Evolutionary conservation across 1,139 yeast genomes (phyloP).

Genomic region (Yamadazyma conglobata): DNA sequence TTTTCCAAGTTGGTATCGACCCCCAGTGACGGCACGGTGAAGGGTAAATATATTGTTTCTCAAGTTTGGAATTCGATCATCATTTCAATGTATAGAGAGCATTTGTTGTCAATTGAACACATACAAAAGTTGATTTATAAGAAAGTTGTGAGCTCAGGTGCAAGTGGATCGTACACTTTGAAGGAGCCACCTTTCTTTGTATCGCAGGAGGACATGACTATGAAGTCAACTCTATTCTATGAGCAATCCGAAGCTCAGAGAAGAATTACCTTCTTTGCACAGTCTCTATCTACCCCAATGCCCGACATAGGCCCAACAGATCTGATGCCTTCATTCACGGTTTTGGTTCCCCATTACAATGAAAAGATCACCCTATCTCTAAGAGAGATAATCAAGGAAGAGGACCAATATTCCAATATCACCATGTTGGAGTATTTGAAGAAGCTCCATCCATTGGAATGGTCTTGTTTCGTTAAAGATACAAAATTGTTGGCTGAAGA

Average conservation of each 20-base stretch:
- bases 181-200: conserved; percentile 49
- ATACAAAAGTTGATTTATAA: conserved; percentile 47
- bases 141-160: conserved; percentile 23
- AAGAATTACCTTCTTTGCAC: conserved; percentile 53
- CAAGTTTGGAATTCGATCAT: conserved; percentile 53
- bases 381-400: conserved; percentile 45
- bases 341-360: conserved; percentile 49
- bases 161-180: conserved; percentile 23
- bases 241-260: conserved; percentile 47
- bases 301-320: conserved; percentile 41
- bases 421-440: conserved; percentile 52
- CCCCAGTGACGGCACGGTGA: conserved; percentile 25
- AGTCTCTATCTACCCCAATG: conserved; percentile 51
- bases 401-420: conserved; percentile 46
- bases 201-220: conserved; percentile 48
- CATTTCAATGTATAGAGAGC: conserved; percentile 57
- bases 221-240: conserved; percentile 30
- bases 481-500: conserved; percentile 48
- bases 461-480: conserved; percentile 51
- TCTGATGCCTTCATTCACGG: conserved; percentile 50
- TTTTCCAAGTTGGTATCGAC: conserved; percentile 41
- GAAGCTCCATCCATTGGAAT: conserved; percentile 48
- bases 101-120: conserved; percentile 47
- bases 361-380: conserved; percentile 48
- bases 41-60: conserved; percentile 38